phyloP scores from a whole-genome alignment of 257 asterid genomes.

The Salvia hispanica region DNA sequence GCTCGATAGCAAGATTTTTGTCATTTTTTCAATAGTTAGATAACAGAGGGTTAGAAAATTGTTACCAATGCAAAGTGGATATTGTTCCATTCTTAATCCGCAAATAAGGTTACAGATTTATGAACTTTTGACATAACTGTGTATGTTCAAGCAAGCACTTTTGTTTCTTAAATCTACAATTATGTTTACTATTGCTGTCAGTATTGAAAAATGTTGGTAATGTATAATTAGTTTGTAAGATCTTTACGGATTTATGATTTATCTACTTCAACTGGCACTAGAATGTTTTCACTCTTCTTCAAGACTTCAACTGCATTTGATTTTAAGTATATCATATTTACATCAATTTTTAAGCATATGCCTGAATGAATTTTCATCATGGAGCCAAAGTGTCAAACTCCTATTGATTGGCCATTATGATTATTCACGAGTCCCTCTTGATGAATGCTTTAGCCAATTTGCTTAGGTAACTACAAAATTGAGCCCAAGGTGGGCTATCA shows the following conservation, averaged over 20 bases:
- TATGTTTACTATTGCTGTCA: background rate
- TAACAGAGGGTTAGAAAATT: background rate
- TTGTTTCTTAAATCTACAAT: background rate
- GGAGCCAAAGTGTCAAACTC: constrained; percentile 6
- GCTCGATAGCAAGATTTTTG: no score
- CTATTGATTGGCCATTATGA: background rate
- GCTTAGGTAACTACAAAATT: background rate
- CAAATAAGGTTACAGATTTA: background rate
- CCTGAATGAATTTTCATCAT: background rate
- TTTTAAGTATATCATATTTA: background rate
- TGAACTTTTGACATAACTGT: constrained; percentile 20
- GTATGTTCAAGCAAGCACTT: background rate
- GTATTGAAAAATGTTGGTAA: background rate
- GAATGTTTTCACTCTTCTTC: background rate
- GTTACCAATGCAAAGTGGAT: background rate
- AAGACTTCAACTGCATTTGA: background rate
- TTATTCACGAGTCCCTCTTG: constrained; percentile 19
- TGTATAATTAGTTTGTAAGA: no score
- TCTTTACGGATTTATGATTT: background rate
- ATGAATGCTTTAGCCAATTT: constrained; percentile 19
- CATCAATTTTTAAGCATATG: background rate
- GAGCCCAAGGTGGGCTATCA: background rate
- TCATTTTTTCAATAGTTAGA: background rate
- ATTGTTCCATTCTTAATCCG: background rate
- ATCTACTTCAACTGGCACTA: background rate